These are phyloP conservation scores for Phytophthora ramorum DNA, from an alignment of 352 stramenopile species.

Conservation along the genomic window DNA sequence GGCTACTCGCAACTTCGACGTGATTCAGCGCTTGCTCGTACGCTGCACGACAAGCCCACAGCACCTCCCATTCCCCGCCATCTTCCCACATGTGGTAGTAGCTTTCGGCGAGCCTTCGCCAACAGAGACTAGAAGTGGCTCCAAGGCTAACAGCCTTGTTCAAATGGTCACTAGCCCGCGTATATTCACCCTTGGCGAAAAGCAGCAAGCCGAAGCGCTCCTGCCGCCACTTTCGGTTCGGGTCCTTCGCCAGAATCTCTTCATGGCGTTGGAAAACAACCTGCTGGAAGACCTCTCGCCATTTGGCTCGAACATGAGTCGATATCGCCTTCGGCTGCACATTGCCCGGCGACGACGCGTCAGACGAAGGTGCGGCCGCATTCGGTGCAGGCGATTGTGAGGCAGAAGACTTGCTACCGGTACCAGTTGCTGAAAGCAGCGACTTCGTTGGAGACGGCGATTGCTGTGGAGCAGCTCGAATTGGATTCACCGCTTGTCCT, in stretches of 20 bases:
- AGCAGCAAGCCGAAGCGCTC: constrained; percentile 67
- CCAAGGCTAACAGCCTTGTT: constrained; percentile 59
- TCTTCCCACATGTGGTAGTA: constrained; percentile 55
- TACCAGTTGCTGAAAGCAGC: not conserved
- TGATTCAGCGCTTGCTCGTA: constrained; percentile 65
- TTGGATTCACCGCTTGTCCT: constrained; percentile 4
- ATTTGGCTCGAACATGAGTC: constrained; percentile 35
- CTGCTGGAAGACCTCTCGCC: constrained; percentile 48
- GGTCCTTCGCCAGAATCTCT: constrained; percentile 62
- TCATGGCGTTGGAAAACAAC: constrained; percentile 67
- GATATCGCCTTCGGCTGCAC: constrained; percentile 4
- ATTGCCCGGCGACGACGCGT: constrained; percentile 1
- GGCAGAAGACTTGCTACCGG: not conserved
- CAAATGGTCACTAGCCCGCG: constrained; percentile 53
- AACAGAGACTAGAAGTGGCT: constrained; percentile 45
- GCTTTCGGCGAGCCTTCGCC: constrained; percentile 64
- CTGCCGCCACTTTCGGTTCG: constrained; percentile 68
- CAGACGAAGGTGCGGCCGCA: not conserved
- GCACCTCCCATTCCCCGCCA: constrained; percentile 58
- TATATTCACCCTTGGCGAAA: constrained; percentile 51
- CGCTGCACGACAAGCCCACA: constrained; percentile 66
- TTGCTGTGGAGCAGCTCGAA: constrained; percentile 2
- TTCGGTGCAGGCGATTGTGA: not conserved
- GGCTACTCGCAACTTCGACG: constrained; percentile 58
- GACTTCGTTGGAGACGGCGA: not conserved